Evolutionary conservation across 164 flowering plant species (phyloP).

Genomic region (Akebia trifoliata): DNA sequence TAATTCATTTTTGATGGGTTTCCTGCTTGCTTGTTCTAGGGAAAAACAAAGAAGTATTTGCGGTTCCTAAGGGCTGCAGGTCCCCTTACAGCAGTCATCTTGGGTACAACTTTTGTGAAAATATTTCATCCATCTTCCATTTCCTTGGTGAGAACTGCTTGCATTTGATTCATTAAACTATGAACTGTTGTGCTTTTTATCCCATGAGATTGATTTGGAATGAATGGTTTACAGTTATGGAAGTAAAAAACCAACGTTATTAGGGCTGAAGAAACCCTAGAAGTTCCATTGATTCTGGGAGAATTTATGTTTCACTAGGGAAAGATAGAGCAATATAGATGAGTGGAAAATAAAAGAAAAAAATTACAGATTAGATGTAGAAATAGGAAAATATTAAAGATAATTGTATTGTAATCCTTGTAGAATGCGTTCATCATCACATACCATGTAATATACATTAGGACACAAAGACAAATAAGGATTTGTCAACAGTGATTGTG

Average conservation of each 20-base stretch:
- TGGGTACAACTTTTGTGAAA: conserved; percentile 80
- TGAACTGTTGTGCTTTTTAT: background rate
- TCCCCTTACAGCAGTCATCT: conserved; percentile 84
- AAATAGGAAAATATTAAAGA: background rate
- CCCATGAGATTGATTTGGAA: background rate
- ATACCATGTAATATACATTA: too few relatives aligned
- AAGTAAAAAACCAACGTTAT: too few relatives aligned
- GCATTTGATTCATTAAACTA: background rate
- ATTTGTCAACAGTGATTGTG: too few relatives aligned
- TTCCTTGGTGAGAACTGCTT: conserved; percentile 58
- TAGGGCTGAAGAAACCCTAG: too few relatives aligned
- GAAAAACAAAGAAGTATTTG: conserved; percentile 68
- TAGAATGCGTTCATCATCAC: too few relatives aligned
- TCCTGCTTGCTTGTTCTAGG: conserved; percentile 37
- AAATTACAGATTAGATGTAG: background rate
- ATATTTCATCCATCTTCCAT: conserved; percentile 82
- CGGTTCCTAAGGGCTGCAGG: conserved; percentile 83
- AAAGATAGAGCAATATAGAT: background rate
- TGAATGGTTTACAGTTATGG: too few relatives aligned
- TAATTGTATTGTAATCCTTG: too few relatives aligned
- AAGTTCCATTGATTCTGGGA: background rate
- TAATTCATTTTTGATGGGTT: conserved; percentile 4
- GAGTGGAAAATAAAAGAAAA: background rate
- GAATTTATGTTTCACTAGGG: background rate
- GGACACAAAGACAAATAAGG: too few relatives aligned